Conservation (phyloP, 2,329 filamentous ascomycete genomes). For the Botrytis fragariae region DNA sequence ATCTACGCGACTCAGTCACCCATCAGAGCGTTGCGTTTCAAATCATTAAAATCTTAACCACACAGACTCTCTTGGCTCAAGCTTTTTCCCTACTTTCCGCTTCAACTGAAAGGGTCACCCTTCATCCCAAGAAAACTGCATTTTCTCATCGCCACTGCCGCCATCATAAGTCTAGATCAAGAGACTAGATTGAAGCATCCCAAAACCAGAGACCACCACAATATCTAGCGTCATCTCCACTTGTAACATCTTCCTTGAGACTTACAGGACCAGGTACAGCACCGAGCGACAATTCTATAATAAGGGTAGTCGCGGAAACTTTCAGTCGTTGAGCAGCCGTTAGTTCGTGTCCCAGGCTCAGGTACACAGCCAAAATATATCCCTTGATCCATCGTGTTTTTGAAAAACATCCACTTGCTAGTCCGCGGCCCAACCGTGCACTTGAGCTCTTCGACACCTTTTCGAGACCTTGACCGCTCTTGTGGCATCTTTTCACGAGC, state of each 20-base stretch:
- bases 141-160: slow-evolving; percentile 13
- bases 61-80: slow-evolving; percentile 13
- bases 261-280: slow-evolving; percentile 16
- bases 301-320: slow-evolving; percentile 16
- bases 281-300: slow-evolving; percentile 17
- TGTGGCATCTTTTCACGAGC: slow-evolving; percentile 10
- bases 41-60: neutral
- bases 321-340: slow-evolving; percentile 21
- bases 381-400: slow-evolving; percentile 11
- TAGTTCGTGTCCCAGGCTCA: slow-evolving; percentile 18
- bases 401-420: neutral
- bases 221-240: slow-evolving; percentile 14
- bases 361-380: neutral
- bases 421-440: slow-evolving; percentile 19
- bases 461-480: slow-evolving; percentile 18
- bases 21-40: slow-evolving; percentile 14
- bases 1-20: slow-evolving; percentile 10
- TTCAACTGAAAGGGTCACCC: slow-evolving; percentile 15
- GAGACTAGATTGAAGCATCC: neutral
- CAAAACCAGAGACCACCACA: slow-evolving; percentile 8
- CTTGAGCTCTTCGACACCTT: slow-evolving; percentile 14
- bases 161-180: slow-evolving; percentile 18
- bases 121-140: slow-evolving; percentile 12
- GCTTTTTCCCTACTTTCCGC: neutral
- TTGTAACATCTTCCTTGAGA: slow-evolving; percentile 19